Percentiles rank a stretch among this genome's conserved stretches.
These are phyloP conservation scores for Cyclotella atomus DNA, from an alignment of 108 stramenopile genomes.

Conservation along the genomic window DNA sequence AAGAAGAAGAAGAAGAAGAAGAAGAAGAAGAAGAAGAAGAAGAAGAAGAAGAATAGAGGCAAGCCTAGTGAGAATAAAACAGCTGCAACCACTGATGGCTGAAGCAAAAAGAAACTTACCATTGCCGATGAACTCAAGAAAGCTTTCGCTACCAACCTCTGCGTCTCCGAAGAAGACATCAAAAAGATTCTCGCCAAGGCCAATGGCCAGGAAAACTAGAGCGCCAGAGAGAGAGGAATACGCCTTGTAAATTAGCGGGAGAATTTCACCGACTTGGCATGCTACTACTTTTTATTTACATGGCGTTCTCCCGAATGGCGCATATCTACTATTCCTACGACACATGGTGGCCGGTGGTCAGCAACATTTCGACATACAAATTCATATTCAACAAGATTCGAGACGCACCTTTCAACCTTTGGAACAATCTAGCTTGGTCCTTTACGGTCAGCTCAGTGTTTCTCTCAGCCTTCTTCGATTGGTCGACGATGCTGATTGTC, in stretches of 20 bases:
- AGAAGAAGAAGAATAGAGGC: too few relatives aligned
- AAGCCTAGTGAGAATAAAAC: too few relatives aligned
- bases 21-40: too few relatives aligned
- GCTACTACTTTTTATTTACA: background rate
- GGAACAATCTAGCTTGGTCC: background rate
- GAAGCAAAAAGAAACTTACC: too few relatives aligned
- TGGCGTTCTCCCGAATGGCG: slow-evolving; percentile 10
- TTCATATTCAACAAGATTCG: background rate
- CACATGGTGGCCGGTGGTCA: background rate
- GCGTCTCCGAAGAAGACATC: slow-evolving; percentile 10
- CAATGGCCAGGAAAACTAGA: slow-evolving; percentile 11
- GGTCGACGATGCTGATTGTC: background rate
- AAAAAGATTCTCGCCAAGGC: slow-evolving; percentile 9
- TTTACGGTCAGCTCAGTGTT: background rate
- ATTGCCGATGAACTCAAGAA: background rate
- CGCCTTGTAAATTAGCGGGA: slow-evolving; percentile 1
- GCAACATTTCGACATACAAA: too few relatives aligned
- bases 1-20: too few relatives aligned
- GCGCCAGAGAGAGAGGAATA: slow-evolving; percentile 7
- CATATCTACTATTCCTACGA: background rate
- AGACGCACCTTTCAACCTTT: background rate
- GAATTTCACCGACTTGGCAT: background rate
- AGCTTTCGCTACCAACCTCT: background rate
- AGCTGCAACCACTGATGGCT: too few relatives aligned
- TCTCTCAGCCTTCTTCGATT: background rate